These are phyloP conservation scores for Climacium dendroides DNA, from an alignment of 225 moss, liverwort and hornwort genomes.

Conservation along the genomic window DNA sequence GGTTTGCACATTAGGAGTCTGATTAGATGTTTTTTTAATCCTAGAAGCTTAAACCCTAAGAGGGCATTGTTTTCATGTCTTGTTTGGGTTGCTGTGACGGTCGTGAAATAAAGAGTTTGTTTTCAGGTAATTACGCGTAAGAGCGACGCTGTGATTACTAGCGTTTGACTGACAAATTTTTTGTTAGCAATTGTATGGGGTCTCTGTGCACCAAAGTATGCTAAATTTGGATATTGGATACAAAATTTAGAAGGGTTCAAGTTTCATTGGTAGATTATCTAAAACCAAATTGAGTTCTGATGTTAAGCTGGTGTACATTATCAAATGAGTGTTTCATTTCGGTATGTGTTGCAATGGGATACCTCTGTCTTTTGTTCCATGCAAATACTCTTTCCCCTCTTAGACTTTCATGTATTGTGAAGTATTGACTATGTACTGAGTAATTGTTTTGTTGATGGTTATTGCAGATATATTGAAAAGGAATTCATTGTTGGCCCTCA, in stretches of 20 bases:
- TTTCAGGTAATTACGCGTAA: background rate
- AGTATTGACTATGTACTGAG: background rate
- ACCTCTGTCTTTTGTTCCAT: background rate
- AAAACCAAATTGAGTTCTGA: background rate
- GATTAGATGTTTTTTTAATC: background rate
- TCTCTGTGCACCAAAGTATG: background rate
- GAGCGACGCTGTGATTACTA: background rate
- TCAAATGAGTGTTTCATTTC: background rate
- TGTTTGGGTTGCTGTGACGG: background rate
- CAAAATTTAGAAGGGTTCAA: background rate
- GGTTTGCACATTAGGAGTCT: background rate
- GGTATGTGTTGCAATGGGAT: background rate
- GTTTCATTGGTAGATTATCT: background rate
- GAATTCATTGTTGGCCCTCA: constrained; percentile 35
- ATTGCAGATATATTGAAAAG: constrained; percentile 35
- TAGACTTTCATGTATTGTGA: background rate
- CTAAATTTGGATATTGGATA: background rate
- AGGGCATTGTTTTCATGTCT: background rate
- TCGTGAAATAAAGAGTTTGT: background rate
- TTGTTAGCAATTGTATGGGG: background rate
- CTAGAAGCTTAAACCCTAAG: background rate
- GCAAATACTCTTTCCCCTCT: background rate
- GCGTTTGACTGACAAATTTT: background rate
- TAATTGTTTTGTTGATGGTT: background rate
- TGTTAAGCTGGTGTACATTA: background rate